Percentiles rank a stretch among this genome's conserved stretches.
phyloP scores from a whole-genome alignment of 495 filamentous ascomycete genomes.

The Neurospora sp. region DNA sequence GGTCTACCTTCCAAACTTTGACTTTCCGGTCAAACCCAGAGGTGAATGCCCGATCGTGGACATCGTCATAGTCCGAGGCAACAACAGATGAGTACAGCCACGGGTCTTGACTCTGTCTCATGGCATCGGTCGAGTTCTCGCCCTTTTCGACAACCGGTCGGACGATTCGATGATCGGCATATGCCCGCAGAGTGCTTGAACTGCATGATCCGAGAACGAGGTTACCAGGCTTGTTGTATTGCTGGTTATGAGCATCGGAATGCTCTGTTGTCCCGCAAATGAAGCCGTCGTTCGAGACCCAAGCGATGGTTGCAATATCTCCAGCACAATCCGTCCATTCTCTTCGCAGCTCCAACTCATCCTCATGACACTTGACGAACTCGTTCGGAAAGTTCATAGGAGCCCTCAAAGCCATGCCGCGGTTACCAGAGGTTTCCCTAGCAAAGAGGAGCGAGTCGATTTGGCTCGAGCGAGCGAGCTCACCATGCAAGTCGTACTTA shows the following conservation, averaged over 20 bases:
- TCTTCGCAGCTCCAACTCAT: constrained; percentile 30
- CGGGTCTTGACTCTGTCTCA: constrained; percentile 55
- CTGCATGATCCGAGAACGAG: constrained; percentile 59
- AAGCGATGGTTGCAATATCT: constrained; percentile 48
- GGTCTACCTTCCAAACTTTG: constrained; percentile 57
- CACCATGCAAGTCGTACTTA: constrained; percentile 15
- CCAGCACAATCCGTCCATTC: constrained; percentile 48
- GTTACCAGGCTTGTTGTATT: constrained; percentile 77
- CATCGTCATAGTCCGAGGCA: constrained; percentile 57
- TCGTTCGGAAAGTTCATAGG: constrained; percentile 29
- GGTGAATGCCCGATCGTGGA: constrained; percentile 53
- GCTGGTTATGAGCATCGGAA: constrained; percentile 64
- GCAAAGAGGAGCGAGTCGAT: constrained; percentile 28
- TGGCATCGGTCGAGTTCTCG: constrained; percentile 44
- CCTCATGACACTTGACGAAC: constrained; percentile 33
- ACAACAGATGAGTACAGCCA: constrained; percentile 70
- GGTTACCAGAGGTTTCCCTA: constrained; percentile 29
- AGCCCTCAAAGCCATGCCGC: constrained; percentile 18
- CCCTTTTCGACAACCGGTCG: constrained; percentile 42
- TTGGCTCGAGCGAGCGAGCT: constrained; percentile 15
- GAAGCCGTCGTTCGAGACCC: constrained; percentile 43
- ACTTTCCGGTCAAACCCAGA: constrained; percentile 74
- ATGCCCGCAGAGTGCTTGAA: constrained; percentile 45
- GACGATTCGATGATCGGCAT: constrained; percentile 58
- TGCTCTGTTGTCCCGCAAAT: constrained; percentile 62